phyloP scores from a whole-genome alignment of 2,329 filamentous ascomycete species.

The Aspergillus ruber region DNA sequence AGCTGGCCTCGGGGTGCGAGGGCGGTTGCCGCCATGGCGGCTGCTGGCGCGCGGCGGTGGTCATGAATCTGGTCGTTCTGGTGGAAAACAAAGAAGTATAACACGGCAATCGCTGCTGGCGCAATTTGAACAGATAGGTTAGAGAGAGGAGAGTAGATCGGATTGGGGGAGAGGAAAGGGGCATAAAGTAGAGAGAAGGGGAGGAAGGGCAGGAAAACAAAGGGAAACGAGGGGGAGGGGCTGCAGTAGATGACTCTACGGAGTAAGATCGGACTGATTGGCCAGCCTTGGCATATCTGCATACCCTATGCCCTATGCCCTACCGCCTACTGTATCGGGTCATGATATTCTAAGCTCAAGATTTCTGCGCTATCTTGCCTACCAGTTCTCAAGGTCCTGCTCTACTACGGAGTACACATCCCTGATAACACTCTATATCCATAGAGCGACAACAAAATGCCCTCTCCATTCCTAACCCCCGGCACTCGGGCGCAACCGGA shows the following conservation, averaged over 20 bases:
- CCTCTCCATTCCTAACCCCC: constrained; percentile 74
- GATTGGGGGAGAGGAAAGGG: constrained; percentile 15
- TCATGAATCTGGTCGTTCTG: constrained; percentile 20
- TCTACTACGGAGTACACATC: no score
- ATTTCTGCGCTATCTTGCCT: no score
- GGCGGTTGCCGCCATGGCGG: constrained; percentile 40
- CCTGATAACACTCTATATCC: no score
- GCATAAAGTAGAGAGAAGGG: constrained; percentile 4
- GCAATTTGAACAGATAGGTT: constrained; percentile 5
- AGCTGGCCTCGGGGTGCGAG: constrained; percentile 22
- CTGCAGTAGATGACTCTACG: constrained; percentile 10
- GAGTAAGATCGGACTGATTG: constrained; percentile 5
- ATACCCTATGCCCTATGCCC: constrained; percentile 18
- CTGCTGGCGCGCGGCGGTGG: constrained; percentile 29
- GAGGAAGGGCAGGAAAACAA: neutral
- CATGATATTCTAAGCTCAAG: neutral
- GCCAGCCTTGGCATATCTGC: constrained; percentile 5
- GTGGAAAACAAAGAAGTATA: constrained; percentile 8
- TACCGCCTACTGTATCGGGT: neutral
- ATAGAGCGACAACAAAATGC: constrained; percentile 20
- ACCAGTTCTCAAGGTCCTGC: no score
- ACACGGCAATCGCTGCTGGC: constrained; percentile 6
- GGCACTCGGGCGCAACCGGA: constrained; percentile 56
- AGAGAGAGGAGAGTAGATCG: constrained; percentile 14
- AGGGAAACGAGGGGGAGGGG: constrained; percentile 4